A percentile compares a stretch with the other conserved stretches of the same genome.
phyloP scores from a whole-genome alignment of 2,329 filamentous ascomycete genomes.

The Apiospora pterosperma region DNA sequence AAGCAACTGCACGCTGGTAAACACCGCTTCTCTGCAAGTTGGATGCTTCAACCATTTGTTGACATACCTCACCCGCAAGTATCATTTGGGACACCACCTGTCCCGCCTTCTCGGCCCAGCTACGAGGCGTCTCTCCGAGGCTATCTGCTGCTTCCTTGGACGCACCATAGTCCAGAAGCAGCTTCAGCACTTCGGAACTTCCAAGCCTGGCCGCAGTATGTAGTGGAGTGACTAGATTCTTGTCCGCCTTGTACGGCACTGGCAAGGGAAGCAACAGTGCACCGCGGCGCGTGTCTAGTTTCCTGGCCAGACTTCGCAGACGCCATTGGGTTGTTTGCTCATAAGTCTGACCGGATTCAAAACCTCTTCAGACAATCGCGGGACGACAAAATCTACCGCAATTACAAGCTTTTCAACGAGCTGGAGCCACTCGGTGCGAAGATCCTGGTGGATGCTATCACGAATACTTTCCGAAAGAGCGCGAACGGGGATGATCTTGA shows the following conservation, averaged over 20 bases:
- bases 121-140: constrained; percentile 6
- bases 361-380: too few species aligned
- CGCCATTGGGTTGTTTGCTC: too few species aligned
- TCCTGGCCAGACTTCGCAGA: too few species aligned
- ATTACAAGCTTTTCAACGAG: too few species aligned
- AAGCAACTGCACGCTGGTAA: neutral
- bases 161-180: too few species aligned
- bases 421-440: too few species aligned
- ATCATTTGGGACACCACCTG: neutral
- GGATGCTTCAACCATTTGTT: neutral
- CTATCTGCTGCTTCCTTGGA: neutral
- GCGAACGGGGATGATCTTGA: too few species aligned
- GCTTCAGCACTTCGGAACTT: neutral
- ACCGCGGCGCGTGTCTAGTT: too few species aligned
- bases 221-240: constrained; percentile 3
- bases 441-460: too few species aligned
- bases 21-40: neutral
- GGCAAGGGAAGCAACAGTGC: too few species aligned
- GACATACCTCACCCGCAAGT: neutral
- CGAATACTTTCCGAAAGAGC: neutral
- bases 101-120: constrained; percentile 7
- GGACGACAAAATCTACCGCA: too few species aligned
- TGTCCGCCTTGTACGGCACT: constrained; percentile 2
- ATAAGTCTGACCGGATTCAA: too few species aligned
- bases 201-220: constrained; percentile 8